Conservation (phyloP, 805 yeast genomes). For the Wickerhamiella brachini region DNA sequence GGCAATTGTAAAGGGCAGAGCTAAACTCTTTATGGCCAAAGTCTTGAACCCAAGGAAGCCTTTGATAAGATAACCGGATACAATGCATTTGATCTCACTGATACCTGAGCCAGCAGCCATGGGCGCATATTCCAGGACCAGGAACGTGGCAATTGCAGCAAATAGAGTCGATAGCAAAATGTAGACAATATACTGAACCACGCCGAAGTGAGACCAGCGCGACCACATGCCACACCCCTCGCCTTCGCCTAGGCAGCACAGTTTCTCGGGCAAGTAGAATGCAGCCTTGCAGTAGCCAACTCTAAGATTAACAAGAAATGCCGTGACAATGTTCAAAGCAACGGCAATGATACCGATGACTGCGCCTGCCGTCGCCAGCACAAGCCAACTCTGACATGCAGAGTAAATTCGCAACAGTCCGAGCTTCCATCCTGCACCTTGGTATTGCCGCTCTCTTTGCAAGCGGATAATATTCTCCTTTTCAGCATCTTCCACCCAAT, state of each 20-base stretch:
- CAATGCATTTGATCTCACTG: conserved; percentile 88
- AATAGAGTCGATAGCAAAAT: conserved; percentile 45
- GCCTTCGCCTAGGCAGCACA: conserved; percentile 67
- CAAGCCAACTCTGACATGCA: conserved; percentile 50
- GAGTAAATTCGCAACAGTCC: conserved; percentile 7
- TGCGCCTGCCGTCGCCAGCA: conserved; percentile 61
- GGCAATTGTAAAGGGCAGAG: conserved; percentile 81
- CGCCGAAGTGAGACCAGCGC: conserved; percentile 40
- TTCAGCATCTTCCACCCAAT: conserved; percentile 49
- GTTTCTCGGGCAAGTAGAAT: conserved; percentile 55
- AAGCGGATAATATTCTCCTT: conserved; percentile 17
- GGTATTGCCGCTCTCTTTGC: conserved; percentile 2
- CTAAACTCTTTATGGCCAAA: conserved; percentile 57
- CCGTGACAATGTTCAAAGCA: conserved; percentile 64
- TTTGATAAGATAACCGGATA: conserved; percentile 71
- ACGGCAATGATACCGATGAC: conserved; percentile 77
- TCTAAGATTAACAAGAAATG: conserved; percentile 68
- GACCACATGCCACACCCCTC: conserved; percentile 52
- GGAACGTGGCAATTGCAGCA: conserved; percentile 48
- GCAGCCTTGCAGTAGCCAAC: conserved; percentile 63
- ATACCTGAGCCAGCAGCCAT: conserved; percentile 96
- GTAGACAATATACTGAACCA: conserved; percentile 39
- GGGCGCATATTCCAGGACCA: conserved; percentile 66
- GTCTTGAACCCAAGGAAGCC: conserved; percentile 69
- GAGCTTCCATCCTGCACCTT: neutral